These are phyloP conservation scores for Cyphellophora europaea DNA, from an alignment of 2,329 filamentous ascomycete species.

Conservation along the genomic window DNA sequence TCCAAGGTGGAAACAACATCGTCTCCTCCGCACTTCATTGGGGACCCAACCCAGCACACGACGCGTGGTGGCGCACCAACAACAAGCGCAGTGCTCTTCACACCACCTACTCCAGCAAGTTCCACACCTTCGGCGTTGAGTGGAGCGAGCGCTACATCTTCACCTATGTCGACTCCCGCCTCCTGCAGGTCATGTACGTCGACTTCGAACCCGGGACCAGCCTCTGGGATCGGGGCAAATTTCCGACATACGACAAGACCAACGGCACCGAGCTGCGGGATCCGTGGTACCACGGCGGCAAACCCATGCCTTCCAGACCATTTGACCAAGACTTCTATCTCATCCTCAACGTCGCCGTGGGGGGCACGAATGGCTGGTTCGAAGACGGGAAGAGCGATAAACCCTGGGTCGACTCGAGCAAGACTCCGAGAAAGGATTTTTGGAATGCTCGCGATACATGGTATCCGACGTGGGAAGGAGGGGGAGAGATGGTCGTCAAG, in stretches of 20 bases:
- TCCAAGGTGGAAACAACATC: conserved; percentile 72
- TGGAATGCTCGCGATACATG: conserved; percentile 59
- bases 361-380: conserved; percentile 77
- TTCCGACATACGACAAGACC: conserved; percentile 47
- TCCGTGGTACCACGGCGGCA: conserved; percentile 54
- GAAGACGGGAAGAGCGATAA: conserved; percentile 61
- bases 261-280: conserved; percentile 59
- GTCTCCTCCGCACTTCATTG: conserved; percentile 73
- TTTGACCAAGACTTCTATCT: conserved; percentile 72
- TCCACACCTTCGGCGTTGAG: conserved; percentile 73
- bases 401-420: conserved; percentile 66
- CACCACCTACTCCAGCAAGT: conserved; percentile 59
- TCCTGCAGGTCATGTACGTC: conserved; percentile 72
- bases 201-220: conserved; percentile 53
- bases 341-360: conserved; percentile 66
- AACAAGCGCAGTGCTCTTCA: conserved; percentile 67
- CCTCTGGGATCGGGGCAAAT: conserved; percentile 61
- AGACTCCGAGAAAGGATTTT: conserved; percentile 64
- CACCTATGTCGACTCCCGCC: conserved; percentile 72
- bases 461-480: conserved; percentile 59
- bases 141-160: conserved; percentile 86
- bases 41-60: conserved; percentile 62
- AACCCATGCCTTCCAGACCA: conserved; percentile 51
- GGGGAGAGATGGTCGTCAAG: conserved; percentile 54
- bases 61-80: conserved; percentile 78